Conservation (phyloP, 1,284 basidiomycete species). For the Schizophyllum commune region DNA sequence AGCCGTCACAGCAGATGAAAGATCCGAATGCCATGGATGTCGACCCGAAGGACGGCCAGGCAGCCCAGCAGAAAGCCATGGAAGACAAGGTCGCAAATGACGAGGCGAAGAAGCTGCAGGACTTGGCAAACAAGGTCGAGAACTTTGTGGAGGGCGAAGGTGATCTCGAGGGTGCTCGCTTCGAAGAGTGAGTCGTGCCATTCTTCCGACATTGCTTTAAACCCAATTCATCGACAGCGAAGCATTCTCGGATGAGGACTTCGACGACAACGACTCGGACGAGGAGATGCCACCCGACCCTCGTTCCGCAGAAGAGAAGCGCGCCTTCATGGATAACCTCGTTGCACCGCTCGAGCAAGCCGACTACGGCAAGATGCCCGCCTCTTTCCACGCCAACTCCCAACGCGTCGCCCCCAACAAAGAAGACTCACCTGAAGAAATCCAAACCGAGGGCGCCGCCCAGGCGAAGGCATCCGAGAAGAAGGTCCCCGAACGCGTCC, state of each 20-base stretch:
- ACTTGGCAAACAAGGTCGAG: conserved; percentile 79
- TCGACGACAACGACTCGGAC: conserved; percentile 34
- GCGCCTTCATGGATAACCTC: conserved; percentile 61
- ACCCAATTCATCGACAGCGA: conserved; percentile 36
- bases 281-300: conserved; percentile 16
- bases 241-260: conserved; percentile 24
- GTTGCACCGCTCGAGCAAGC: conserved; percentile 61
- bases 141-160: conserved; percentile 84
- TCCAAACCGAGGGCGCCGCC: conserved; percentile 37
- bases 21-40: conserved; percentile 38
- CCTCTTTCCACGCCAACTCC: conserved; percentile 58
- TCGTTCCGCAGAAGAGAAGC: conserved; percentile 16
- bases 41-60: conserved; percentile 19
- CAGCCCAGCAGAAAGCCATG: conserved; percentile 22
- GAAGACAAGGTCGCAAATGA: conserved; percentile 47
- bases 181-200: conserved; percentile 66
- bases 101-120: conserved; percentile 64
- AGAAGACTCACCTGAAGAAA: conserved; percentile 38
- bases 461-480: conserved; percentile 5
- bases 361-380: conserved; percentile 77
- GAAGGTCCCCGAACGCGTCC: conserved; percentile 30
- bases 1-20: conserved; percentile 14
- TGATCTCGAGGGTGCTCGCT: conserved; percentile 77
- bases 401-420: conserved; percentile 53
- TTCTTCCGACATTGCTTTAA: conserved; percentile 6